Base-by-base conservation (phyloP, 1,284 basidiomycete species). In the Trametes hirsuta region DNA sequence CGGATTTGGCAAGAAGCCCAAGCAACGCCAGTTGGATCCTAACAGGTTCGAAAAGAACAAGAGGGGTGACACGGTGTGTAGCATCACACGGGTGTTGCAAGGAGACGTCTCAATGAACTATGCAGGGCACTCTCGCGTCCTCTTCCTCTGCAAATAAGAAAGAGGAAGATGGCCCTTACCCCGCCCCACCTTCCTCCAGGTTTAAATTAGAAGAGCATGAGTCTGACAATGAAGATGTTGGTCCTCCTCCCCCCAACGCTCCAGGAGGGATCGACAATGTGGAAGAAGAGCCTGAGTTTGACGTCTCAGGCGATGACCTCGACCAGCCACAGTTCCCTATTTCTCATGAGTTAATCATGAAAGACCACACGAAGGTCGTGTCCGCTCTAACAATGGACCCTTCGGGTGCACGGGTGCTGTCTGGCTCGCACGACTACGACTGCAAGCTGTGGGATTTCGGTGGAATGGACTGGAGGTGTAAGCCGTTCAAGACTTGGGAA, bases 371-470 rank as follows among this genome's bases (percentile, higher is more conserved):
- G 15, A 99, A 98, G 80, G 93, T 97, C 48, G 87, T 98, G 22
- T 94, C 95, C 4, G 95, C 97, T 1, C 79, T 99, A 25, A 85
- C 94, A 0, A 79, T 99, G 41, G 97, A 99, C 73, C 89, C 94
- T 0, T 93, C 95, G 12, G 97, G 97, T 48, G 94, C 96, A 3
- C 87, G 97, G 34, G 79, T 99, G 34, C 79, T 93, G 6, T 93
- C 94, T 2, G 97, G 97, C 10, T 93, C 92, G 15, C 91, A 98
- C 75, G 97, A 99, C 76, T 98, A 98, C 72, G 94, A 97, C 75
- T 90, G 93, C 76, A 98, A 98, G 76, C 76, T 99, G 53, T 99
- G 96, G 96, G 97, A 99, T 76, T 99, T 99, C 77, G 97, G 97
- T 69, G 97, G 97, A 6, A 99, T 99, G 97, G 91, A 93, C 69